A percentile compares a stretch with the other conserved stretches of the same genome.
Conservation (phyloP, 2,329 filamentous ascomycete genomes). For the Neocatenulostroma microsporum region DNA sequence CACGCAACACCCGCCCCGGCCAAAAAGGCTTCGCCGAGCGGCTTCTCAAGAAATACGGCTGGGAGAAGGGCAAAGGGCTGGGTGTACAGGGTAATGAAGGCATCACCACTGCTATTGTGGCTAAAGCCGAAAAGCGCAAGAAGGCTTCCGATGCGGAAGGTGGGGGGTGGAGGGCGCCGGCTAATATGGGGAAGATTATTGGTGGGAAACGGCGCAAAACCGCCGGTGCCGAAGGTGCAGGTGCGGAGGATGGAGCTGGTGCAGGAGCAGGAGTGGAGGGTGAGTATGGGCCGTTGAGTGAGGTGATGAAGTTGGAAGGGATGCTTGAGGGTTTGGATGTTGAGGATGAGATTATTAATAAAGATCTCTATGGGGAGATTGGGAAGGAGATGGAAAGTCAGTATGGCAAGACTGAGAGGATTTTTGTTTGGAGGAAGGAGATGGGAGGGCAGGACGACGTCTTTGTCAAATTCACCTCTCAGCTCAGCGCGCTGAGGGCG, state of each 20-base stretch:
- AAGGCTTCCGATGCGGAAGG: slow-evolving; percentile 71
- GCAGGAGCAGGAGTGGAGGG: slow-evolving; percentile 29
- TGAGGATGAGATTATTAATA: slow-evolving; percentile 63
- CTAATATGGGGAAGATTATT: slow-evolving; percentile 67
- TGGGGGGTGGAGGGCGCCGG: slow-evolving; percentile 65
- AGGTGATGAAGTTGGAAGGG: slow-evolving; percentile 71
- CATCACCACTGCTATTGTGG: slow-evolving; percentile 74
- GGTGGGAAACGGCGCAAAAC: slow-evolving; percentile 57
- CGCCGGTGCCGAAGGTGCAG: slow-evolving; percentile 17
- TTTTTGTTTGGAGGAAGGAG: slow-evolving; percentile 51
- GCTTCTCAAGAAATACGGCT: slow-evolving; percentile 89
- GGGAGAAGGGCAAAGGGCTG: slow-evolving; percentile 79
- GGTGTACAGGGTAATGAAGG: slow-evolving; percentile 67
- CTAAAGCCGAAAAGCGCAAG: slow-evolving; percentile 78
- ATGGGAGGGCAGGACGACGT: slow-evolving; percentile 46
- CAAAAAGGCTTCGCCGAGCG: slow-evolving; percentile 79
- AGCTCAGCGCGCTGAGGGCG: slow-evolving; percentile 78
- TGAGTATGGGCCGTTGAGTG: slow-evolving; percentile 53
- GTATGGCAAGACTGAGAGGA: slow-evolving; percentile 36
- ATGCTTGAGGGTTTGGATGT: slow-evolving; percentile 86
- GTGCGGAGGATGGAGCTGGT: slow-evolving; percentile 28
- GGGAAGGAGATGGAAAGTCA: slow-evolving; percentile 86
- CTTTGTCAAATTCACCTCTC: slow-evolving; percentile 87
- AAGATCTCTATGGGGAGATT: slow-evolving; percentile 79
- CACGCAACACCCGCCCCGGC: slow-evolving; percentile 61